Conservation (phyloP, 164 flowering plant genomes). For the Tetracentron sinense region DNA sequence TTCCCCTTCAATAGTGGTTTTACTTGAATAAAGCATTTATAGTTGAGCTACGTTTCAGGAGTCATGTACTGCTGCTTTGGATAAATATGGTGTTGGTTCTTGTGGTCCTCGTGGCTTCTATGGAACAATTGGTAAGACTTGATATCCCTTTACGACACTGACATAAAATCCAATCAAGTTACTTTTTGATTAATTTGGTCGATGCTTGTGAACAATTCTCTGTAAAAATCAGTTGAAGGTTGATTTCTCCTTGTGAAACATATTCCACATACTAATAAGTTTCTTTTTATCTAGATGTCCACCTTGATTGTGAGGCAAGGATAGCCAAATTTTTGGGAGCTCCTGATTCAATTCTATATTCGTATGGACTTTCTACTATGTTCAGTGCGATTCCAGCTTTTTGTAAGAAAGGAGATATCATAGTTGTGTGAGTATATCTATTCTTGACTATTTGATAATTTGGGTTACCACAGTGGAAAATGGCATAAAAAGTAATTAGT, state of each 20-base stretch:
- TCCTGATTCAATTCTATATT: constrained; percentile 91
- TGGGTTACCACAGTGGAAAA: neutral
- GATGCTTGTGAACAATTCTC: neutral
- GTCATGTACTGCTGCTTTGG: constrained; percentile 77
- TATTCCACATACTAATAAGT: constrained; percentile 6
- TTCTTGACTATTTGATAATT: neutral
- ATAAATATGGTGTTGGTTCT: constrained; percentile 98
- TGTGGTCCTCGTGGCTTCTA: constrained; percentile 99
- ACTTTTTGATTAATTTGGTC: neutral
- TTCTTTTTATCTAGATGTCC: constrained; percentile 63
- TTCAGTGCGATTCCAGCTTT: constrained; percentile 98
- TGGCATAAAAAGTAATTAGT: neutral
- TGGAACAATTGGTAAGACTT: constrained; percentile 87
- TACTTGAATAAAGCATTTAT: constrained; percentile 2
- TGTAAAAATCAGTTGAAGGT: neutral
- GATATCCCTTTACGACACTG: neutral
- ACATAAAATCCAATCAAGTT: neutral
- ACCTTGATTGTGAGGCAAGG: constrained; percentile 96
- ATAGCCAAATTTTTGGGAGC: constrained; percentile 93
- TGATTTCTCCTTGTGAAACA: neutral
- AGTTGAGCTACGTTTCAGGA: constrained; percentile 44
- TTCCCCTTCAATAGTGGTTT: neutral
- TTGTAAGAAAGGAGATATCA: constrained; percentile 85
- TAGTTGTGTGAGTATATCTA: constrained; percentile 80
- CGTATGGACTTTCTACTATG: constrained; percentile 97